Base-by-base conservation (phyloP, 2,329 filamentous ascomycete genomes). In the Metarhizium album region DNA sequence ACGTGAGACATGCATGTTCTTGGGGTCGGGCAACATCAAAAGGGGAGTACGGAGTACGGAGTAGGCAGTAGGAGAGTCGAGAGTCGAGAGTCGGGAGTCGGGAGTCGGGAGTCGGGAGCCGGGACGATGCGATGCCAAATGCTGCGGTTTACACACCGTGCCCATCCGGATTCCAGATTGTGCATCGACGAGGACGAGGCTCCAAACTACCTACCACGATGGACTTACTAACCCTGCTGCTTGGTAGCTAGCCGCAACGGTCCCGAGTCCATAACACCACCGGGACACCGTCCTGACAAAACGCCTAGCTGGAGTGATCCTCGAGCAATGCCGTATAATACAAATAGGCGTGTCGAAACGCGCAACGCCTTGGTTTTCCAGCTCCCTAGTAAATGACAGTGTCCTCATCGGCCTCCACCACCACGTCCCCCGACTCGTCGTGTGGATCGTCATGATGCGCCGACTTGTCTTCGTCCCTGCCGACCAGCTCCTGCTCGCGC, bases 371-470 rank as follows among this genome's bases (percentile, higher is more conserved):
- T n/a, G 16, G n/a, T n/a, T n/a, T 43, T 43, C 13, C 23, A 23
- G 43, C 37, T 40, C 18, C 45, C 78, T 72, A 95, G 71, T 95
- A 95, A 53, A 95, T 91, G 49, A 95, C 88, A 59, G 85, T 90
- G 61, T 95, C 90, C 70, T 96, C 90, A 53, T 89, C 87, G 50
- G 85, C 87, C 66, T 89, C 86, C 49, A 93, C 82, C 57, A 94
- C 76, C 51, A 91, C 83, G 61, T 90, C 87, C 49, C 82, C 86
- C 47, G 79, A 76, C 55, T 89, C 83, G 60, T 90, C 86, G 53
- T 86, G 76, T 58, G 77, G 63, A 52, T 73, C 74, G 60, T 67
- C 73, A 51, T 71, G 57, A 33, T 43, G 45, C 45, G 23, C 31
- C 11, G 46, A 4, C 38, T 49, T 43, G 16, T 37, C 24, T 14